Base-by-base conservation (phyloP, 371 early-diverging fungal species). In the Haplosporangium sp. region DNA sequence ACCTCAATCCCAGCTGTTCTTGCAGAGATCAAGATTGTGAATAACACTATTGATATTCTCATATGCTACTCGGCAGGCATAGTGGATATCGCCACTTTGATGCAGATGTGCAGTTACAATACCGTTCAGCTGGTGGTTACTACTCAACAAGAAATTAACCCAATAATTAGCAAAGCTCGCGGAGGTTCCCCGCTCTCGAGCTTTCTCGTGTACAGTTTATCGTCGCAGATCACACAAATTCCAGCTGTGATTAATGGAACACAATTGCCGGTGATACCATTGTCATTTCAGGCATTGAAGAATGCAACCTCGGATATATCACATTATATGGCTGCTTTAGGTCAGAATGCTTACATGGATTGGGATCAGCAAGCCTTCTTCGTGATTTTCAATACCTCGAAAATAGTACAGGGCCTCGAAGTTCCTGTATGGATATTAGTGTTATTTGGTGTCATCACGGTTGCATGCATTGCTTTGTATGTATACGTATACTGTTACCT, bases 301-400 rank as follows among this genome's bases (percentile, higher is more conserved):
- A 35, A 57, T 15, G 5, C 47, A n/a, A 27, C 62, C 19, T 19
- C 27, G 9, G 17, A 19, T 17, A 13, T 40, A 9, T 13, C 56
- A 9, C 19, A n/a, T 4, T 65, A 65, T 27, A 34, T 65, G 65
- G 67, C 67, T 39, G 3, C 15, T 5, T 34, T 66, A 27, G 67
- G 67, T 5, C 59, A 66, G 13, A 66, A 58, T 45, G 39, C 58
- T 15, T 45, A 27, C n/a, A 17, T 45, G 8, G 67, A 58, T 37
- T 66, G 67, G 67, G 59, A 35, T 35, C 37, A 34, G 20, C 15
- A 19, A 9, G 2, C 8, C 8, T 27, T 59, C 15, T 66, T 58
- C 27, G 57, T 57, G 9, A 17, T 58, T 10, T 66, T 42, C 48
- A 59, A 66, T 35, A 58, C 45, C 34, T 27, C 1, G 34, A 59